A percentile compares a stretch with the other conserved stretches of the same genome.
phyloP scores from a whole-genome alignment of 768 basidiomycete genomes.

The Mycena galericulata region DNA sequence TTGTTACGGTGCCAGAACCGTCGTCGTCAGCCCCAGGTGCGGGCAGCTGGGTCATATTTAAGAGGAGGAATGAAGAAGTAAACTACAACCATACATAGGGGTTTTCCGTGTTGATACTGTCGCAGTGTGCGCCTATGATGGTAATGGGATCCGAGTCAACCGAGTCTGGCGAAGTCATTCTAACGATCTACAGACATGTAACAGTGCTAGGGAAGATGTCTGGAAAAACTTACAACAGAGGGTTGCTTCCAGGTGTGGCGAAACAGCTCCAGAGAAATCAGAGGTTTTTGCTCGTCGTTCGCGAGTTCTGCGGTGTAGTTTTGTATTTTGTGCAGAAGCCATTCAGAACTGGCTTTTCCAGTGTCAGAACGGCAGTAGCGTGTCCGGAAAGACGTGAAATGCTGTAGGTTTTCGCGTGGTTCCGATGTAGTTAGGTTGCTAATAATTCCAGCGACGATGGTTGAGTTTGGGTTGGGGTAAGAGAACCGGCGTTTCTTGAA shows the following conservation, averaged over 20 bases:
- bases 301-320: constrained; percentile 27
- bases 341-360: constrained; percentile 41
- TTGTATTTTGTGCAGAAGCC: constrained; percentile 31
- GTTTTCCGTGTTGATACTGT: constrained; percentile 41
- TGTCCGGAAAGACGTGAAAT: constrained; percentile 35
- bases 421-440: background rate
- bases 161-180: constrained; percentile 38
- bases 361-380: constrained; percentile 37
- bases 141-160: constrained; percentile 32
- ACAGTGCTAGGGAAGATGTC: background rate
- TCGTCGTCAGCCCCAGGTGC: constrained; percentile 51
- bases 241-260: constrained; percentile 31
- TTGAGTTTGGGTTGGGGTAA: background rate
- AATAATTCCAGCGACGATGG: background rate
- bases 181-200: constrained; percentile 37
- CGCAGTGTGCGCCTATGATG: constrained; percentile 44
- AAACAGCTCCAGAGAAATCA: constrained; percentile 26
- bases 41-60: constrained; percentile 18
- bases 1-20: constrained; percentile 60
- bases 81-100: constrained; percentile 20
- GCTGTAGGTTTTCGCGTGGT: background rate
- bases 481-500: too few species aligned
- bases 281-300: constrained; percentile 16
- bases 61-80: background rate
- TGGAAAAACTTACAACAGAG: constrained; percentile 31